phyloP scores from a whole-genome alignment of 306 rosid genomes.

The Pyrus betulifolia region DNA sequence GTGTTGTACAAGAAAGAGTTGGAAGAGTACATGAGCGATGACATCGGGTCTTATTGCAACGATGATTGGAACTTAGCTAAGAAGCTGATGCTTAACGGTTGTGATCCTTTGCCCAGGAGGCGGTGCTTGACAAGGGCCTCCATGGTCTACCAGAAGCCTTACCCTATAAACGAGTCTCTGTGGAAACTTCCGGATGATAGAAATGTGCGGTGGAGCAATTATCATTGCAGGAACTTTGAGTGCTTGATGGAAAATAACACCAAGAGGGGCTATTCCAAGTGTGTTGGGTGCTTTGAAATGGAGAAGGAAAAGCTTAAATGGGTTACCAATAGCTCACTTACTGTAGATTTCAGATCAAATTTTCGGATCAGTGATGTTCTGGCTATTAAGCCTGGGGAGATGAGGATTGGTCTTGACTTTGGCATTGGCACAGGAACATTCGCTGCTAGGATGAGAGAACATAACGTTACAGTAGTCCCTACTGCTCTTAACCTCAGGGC shows the following conservation, averaged over 20 bases:
- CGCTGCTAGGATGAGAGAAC: conserved; percentile 92
- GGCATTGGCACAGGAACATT: conserved; percentile 79
- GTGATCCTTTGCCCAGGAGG: conserved; percentile 87
- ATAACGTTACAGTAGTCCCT: conserved; percentile 61
- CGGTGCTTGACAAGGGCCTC: conserved; percentile 89
- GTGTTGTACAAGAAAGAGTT: conserved; percentile 56
- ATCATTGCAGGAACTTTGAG: conserved; percentile 66
- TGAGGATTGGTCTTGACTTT: conserved; percentile 77
- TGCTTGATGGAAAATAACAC: conserved; percentile 71
- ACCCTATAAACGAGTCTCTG: conserved; percentile 64
- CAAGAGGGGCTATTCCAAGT: conserved; percentile 63
- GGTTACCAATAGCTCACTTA: conserved; percentile 51
- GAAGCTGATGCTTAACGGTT: conserved; percentile 80
- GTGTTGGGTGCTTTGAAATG: conserved; percentile 82
- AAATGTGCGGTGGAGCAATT: conserved; percentile 87
- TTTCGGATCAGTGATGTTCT: conserved; percentile 47
- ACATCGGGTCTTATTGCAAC: conserved; percentile 83
- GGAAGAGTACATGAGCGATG: conserved; percentile 84
- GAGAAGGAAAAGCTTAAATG: conserved; percentile 83
- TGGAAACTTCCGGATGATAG: conserved; percentile 71
- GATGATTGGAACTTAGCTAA: conserved; percentile 92
- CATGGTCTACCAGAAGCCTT: conserved; percentile 62
- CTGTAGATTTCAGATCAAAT: too few species aligned
- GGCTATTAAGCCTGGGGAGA: conserved; percentile 46
- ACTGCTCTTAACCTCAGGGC: conserved; percentile 89